phyloP scores from a whole-genome alignment of 108 stramenopile species.

The Aurantiochytrium sp. region DNA sequence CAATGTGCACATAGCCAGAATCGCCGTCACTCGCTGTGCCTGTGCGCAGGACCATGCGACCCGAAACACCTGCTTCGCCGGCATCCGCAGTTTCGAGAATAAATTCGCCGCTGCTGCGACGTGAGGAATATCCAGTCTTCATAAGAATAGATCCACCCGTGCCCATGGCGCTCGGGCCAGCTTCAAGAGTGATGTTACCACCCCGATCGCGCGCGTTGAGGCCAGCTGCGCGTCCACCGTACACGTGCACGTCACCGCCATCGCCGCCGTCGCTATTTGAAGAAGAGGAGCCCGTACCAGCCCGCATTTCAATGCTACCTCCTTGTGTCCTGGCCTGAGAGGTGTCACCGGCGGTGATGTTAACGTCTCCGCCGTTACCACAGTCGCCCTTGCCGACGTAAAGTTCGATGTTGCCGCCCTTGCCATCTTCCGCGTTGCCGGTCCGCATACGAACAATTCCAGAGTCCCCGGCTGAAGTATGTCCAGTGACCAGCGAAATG shows the following conservation, averaged over 20 bases:
- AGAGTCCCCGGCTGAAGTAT: background rate
- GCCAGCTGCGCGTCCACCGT: slow-evolving; percentile 22
- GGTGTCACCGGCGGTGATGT: slow-evolving; percentile 30
- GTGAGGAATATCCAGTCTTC: background rate
- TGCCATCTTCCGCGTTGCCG: slow-evolving; percentile 20
- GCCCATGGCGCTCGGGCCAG: background rate
- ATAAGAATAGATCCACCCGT: slow-evolving; percentile 23
- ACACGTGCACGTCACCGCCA: slow-evolving; percentile 28
- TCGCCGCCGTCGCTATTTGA: slow-evolving; percentile 22
- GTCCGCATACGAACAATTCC: slow-evolving; percentile 22
- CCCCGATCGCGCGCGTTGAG: slow-evolving; percentile 21
- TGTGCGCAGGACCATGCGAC: slow-evolving; percentile 32
- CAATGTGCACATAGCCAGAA: slow-evolving; percentile 34
- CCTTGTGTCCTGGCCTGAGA: background rate
- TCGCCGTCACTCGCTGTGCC: slow-evolving; percentile 30
- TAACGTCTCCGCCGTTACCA: slow-evolving; percentile 37
- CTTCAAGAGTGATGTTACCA: slow-evolving; percentile 28
- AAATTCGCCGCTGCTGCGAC: slow-evolving; percentile 27
- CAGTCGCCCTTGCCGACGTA: slow-evolving; percentile 33
- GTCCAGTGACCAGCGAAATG: background rate
- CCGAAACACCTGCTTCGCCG: slow-evolving; percentile 31
- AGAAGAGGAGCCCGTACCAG: slow-evolving; percentile 42
- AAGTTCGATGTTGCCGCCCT: slow-evolving; percentile 33
- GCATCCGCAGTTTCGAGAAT: slow-evolving; percentile 32
- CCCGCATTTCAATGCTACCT: slow-evolving; percentile 34